These are phyloP conservation scores for Lanmaoa rubissima DNA, from an alignment of 768 basidiomycete genomes.

Conservation along the genomic window DNA sequence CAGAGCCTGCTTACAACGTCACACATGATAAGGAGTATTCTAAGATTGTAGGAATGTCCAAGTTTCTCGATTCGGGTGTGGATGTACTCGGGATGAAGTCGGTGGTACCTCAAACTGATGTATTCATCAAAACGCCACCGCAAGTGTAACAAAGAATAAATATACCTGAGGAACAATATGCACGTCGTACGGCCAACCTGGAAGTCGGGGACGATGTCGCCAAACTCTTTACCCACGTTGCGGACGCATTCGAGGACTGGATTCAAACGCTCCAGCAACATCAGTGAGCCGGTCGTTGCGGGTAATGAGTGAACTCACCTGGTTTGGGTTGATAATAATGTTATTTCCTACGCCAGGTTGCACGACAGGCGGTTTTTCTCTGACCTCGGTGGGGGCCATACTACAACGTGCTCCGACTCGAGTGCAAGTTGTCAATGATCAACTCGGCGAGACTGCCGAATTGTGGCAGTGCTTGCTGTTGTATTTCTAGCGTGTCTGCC, in stretches of 20 bases:
- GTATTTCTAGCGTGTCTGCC: background rate
- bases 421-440: too few species aligned
- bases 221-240: conserved; percentile 91
- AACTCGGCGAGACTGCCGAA: background rate
- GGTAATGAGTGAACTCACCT: conserved; percentile 36
- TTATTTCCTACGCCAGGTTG: conserved; percentile 63
- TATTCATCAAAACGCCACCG: background rate
- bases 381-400: conserved; percentile 10
- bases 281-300: background rate
- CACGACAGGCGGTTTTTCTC: conserved; percentile 52
- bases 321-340: conserved; percentile 60
- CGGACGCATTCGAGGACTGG: conserved; percentile 84
- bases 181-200: conserved; percentile 95
- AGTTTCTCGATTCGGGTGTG: conserved; percentile 88
- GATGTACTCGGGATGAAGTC: conserved; percentile 96
- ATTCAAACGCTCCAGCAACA: conserved; percentile 65
- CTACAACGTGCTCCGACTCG: background rate
- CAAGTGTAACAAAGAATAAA: background rate
- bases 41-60: conserved; percentile 73
- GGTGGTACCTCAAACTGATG: conserved; percentile 84
- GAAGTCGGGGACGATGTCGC: conserved; percentile 91
- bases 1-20: conserved; percentile 72
- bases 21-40: conserved; percentile 85
- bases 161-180: conserved; percentile 85
- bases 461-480: conserved; percentile 11